Evolutionary conservation across 73 alveolate species (phyloP).

Genomic region (Tetrahymena borealis): DNA sequence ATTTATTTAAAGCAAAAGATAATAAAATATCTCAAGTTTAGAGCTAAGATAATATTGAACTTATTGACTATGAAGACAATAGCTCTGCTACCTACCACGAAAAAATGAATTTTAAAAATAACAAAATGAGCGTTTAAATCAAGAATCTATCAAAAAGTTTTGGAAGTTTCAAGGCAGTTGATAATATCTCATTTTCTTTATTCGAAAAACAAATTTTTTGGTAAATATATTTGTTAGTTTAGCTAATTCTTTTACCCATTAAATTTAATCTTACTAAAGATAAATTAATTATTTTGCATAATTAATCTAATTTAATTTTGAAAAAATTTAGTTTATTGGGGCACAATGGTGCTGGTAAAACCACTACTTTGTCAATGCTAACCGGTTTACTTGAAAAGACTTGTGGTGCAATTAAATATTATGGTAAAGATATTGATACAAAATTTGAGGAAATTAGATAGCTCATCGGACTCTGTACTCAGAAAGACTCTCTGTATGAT

Average conservation of each 20-base stretch:
- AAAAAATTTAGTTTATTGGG: slow-evolving; percentile 38
- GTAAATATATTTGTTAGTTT: no score
- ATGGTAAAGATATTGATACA: slow-evolving; percentile 11
- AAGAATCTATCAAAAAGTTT: slow-evolving; percentile 25
- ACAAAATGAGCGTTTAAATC: not conserved
- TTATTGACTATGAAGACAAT: not conserved
- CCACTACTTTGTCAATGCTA: slow-evolving; percentile 51
- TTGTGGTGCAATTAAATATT: slow-evolving; percentile 22
- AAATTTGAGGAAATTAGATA: slow-evolving; percentile 38
- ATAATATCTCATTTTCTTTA: slow-evolving; percentile 14
- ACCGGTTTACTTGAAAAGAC: slow-evolving; percentile 49
- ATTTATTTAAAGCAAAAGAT: not conserved
- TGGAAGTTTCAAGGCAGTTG: slow-evolving; percentile 28
- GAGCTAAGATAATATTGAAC: not conserved
- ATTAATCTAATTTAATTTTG: no score
- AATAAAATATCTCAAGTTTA: not conserved
- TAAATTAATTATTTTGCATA: no score
- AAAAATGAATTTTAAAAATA: not conserved
- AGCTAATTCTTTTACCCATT: no score
- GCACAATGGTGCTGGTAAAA: slow-evolving; percentile 71
- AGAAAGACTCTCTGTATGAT: slow-evolving; percentile 50
- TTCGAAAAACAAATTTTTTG: slow-evolving; percentile 21
- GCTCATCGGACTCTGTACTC: slow-evolving; percentile 51
- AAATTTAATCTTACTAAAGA: not conserved
- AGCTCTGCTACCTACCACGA: slow-evolving; percentile 12